Conservation (phyloP, 768 basidiomycete species). For the Lactarius psammicola region DNA sequence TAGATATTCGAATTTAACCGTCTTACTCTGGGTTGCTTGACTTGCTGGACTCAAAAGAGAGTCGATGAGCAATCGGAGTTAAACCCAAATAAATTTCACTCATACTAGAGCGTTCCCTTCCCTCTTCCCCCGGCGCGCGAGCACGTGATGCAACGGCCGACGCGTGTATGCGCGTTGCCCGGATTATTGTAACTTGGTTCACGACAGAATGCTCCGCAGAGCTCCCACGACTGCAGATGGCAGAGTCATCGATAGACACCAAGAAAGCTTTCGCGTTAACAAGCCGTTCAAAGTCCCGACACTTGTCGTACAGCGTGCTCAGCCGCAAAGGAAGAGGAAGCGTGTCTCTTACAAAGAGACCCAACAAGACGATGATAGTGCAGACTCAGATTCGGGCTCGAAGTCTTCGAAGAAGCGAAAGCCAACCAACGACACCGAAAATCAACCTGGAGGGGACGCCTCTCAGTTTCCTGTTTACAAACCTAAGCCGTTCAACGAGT, state of each 20-base stretch:
- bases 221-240: conserved; percentile 70
- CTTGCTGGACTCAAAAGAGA: too few relatives aligned
- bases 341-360: conserved; percentile 80
- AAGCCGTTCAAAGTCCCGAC: conserved; percentile 82
- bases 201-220: conserved; percentile 60
- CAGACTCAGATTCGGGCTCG: conserved; percentile 55
- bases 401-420: conserved; percentile 60
- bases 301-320: conserved; percentile 48
- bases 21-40: too few relatives aligned
- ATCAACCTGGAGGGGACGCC: conserved; percentile 51
- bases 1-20: too few relatives aligned
- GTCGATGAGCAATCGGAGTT: too few relatives aligned
- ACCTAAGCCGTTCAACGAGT: conserved; percentile 70
- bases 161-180: neutral
- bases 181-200: too few relatives aligned
- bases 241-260: conserved; percentile 60
- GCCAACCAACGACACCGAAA: conserved; percentile 58
- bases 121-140: too few relatives aligned
- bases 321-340: conserved; percentile 80
- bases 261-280: conserved; percentile 70
- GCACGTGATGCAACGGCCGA: conserved; percentile 20
- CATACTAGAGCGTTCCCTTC: too few relatives aligned
- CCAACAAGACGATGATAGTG: conserved; percentile 51
- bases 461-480: conserved; percentile 77
- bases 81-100: too few relatives aligned